phyloP scores from a whole-genome alignment of 2,329 filamentous ascomycete genomes.

The Parasarocladium wereldwijsianum region DNA sequence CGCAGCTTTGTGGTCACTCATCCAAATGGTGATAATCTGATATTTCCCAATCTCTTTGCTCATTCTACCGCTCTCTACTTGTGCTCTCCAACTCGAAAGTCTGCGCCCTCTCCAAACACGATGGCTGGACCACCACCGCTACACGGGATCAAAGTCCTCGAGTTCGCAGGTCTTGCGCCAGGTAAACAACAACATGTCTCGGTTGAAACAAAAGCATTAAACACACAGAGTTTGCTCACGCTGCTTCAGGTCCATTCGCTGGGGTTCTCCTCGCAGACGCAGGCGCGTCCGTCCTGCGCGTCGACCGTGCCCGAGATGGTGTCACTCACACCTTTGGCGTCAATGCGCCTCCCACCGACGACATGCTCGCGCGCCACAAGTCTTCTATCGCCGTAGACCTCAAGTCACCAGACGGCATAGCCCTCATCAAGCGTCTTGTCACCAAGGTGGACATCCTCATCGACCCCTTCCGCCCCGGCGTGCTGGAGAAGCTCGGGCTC shows the following conservation, averaged over 20 bases:
- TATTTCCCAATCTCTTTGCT: too few relatives aligned
- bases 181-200: constrained; percentile 27
- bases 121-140: constrained; percentile 21
- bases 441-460: constrained; percentile 73
- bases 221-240: too few relatives aligned
- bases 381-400: constrained; percentile 67
- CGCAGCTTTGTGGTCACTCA: too few relatives aligned
- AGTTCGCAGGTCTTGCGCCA: constrained; percentile 48
- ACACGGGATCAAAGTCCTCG: constrained; percentile 39
- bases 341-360: constrained; percentile 33
- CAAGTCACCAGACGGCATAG: constrained; percentile 48
- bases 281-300: constrained; percentile 72
- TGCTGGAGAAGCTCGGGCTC: constrained; percentile 73
- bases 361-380: constrained; percentile 71
- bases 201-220: too few relatives aligned
- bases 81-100: too few relatives aligned
- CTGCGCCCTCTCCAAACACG: too few relatives aligned
- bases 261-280: constrained; percentile 82
- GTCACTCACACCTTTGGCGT: constrained; percentile 21
- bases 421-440: constrained; percentile 50
- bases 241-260: constrained; percentile 61
- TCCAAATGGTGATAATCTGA: too few relatives aligned
- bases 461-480: constrained; percentile 84
- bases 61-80: too few relatives aligned
- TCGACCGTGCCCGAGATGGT: constrained; percentile 51